Evolutionary conservation across 108 stramenopile genomes (phyloP), one percentile per base, ranked within the genome.

Genomic region (Pinguiococcus pyrenoidosus): DNA sequence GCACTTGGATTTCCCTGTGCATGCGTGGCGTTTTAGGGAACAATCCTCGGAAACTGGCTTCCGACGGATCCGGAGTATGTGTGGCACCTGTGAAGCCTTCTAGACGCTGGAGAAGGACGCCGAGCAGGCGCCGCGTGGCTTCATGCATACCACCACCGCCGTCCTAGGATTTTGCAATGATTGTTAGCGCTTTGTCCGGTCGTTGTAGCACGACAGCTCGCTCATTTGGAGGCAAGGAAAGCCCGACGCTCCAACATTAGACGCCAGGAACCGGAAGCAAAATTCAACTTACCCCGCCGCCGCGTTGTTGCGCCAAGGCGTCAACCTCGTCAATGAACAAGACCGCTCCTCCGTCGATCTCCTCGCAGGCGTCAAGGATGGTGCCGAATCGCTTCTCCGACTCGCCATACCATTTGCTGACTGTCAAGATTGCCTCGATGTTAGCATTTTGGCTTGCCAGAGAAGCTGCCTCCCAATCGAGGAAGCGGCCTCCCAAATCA

Each of bases 281-380:
- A n/a, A n/a, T n/a, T n/a, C n/a, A n/a, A n/a, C n/a, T n/a, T n/a
- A n/a, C n/a, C n/a, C n/a, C n/a, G n/a, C n/a, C n/a, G n/a, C n/a
- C n/a, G n/a, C n/a, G n/a, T n/a, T n/a, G n/a, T n/a, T n/a, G n/a
- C n/a, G n/a, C n/a, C 13, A 55, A 32, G 10, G 42, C 40, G 38
- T 55, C 44, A 12, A 40, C 60, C 24, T 64, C 66, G 29, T 67
- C 66, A 50, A 67, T 62, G 45, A 67, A 67, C 7, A 67, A 55
- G 45, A 67, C 52, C 16, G 66, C 62, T 6, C 59, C 59, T 5
- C 61, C 62, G 10, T 8, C 24, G 18, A 67, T n/a, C 32, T 59
- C 54, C 17, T 67, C 58, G 47, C 66, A 67, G 14, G 62, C 61
- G 24, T 67, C 66, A 29, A 67, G 64, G 5, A 67, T 59, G 2